Conservation (phyloP, 208 protist genomes). For the Leptomonas pyrrhocoris region DNA sequence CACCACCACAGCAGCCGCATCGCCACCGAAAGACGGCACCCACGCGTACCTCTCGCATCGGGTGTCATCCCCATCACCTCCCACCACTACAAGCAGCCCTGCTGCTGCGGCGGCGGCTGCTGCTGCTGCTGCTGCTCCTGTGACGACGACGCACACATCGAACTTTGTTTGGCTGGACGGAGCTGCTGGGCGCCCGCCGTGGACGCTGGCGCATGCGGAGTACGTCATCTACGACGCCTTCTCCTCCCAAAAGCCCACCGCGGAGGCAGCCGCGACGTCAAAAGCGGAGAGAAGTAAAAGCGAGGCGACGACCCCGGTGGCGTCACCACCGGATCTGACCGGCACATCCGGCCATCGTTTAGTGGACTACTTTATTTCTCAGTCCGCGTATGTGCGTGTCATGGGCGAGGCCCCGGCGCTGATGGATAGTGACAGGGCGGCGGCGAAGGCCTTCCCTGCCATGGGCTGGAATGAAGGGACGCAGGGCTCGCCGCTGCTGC, state of each 20-base stretch:
- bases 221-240: constrained; percentile 14
- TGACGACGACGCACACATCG: background rate
- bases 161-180: constrained; percentile 24
- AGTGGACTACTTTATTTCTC: constrained; percentile 14
- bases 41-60: background rate
- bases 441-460: constrained; percentile 10
- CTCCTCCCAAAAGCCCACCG: background rate
- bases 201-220: constrained; percentile 27
- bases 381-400: background rate
- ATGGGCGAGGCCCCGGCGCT: background rate
- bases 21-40: background rate
- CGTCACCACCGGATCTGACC: background rate
- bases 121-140: background rate
- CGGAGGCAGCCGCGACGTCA: background rate
- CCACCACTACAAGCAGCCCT: background rate
- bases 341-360: constrained; percentile 9
- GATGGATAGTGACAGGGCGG: background rate
- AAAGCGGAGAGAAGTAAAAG: too few species aligned
- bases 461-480: constrained; percentile 37
- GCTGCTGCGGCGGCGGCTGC: background rate
- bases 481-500: constrained; percentile 1
- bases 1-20: background rate
- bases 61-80: background rate
- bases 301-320: background rate
- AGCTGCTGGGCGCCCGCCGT: constrained; percentile 12